Conservation (phyloP, 495 filamentous ascomycete species). For the Parmelia sp. region DNA sequence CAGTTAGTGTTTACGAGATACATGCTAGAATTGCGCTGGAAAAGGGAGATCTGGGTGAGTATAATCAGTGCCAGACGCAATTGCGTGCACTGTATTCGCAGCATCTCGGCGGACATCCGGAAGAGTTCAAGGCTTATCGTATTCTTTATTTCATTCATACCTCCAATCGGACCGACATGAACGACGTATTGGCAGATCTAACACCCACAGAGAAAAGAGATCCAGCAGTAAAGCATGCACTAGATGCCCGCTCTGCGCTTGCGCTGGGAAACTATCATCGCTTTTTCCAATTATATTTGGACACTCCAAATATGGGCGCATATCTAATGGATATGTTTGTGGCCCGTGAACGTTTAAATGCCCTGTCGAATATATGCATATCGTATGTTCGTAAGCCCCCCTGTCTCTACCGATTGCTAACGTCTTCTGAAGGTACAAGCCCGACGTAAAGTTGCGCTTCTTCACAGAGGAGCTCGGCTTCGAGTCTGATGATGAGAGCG, state of each 20-base stretch:
- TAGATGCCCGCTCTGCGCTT: conserved; percentile 83
- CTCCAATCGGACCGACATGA: conserved; percentile 95
- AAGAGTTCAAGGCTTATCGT: conserved; percentile 98
- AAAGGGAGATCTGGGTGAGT: conserved; percentile 99
- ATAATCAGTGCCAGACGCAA: conserved; percentile 99
- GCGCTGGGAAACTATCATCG: conserved; percentile 94
- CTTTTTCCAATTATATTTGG: conserved; percentile 91
- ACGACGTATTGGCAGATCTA: conserved; percentile 96
- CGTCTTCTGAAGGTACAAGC: conserved; percentile 65
- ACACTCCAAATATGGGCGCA: conserved; percentile 93
- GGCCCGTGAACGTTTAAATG: conserved; percentile 82
- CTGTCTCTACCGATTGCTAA: conserved; percentile 32
- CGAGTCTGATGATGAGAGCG: conserved; percentile 83
- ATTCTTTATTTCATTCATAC: conserved; percentile 99
- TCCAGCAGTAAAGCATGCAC: conserved; percentile 77
- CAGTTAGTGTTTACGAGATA: conserved; percentile 91
- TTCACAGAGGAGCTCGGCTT: conserved; percentile 94
- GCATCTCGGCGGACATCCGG: conserved; percentile 79
- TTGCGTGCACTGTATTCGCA: conserved; percentile 81
- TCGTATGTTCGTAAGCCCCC: conserved; percentile 62
- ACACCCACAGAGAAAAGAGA: conserved; percentile 89
- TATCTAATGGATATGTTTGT: conserved; percentile 99
- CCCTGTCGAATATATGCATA: conserved; percentile 85
- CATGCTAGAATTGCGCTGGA: conserved; percentile 97
- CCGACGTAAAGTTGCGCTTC: conserved; percentile 80